Conservation (phyloP, 768 basidiomycete genomes). For the Podaxis sp. region DNA sequence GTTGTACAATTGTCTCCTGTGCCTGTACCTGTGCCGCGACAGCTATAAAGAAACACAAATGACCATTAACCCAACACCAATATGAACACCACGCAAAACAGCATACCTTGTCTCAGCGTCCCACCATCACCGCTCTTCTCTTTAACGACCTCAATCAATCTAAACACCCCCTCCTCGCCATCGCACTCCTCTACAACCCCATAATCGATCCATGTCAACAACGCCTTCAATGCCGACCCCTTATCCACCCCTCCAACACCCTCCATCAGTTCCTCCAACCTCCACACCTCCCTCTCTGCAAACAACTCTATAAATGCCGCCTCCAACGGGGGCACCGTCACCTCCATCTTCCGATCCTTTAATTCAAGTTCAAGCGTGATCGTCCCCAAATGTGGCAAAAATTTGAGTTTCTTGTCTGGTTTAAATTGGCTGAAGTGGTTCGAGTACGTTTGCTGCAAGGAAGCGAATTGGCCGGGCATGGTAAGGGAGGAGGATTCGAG, state of each 20-base stretch:
- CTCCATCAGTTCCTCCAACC: constrained; percentile 62
- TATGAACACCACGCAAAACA: neutral
- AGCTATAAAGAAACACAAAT: constrained; percentile 15
- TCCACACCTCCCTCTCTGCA: constrained; percentile 52
- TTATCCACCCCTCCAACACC: constrained; percentile 67
- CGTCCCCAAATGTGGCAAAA: constrained; percentile 88
- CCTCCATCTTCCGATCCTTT: constrained; percentile 72
- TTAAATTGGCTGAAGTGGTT: constrained; percentile 81
- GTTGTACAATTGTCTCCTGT: constrained; percentile 33
- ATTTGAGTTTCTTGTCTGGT: constrained; percentile 88
- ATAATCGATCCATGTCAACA: constrained; percentile 81
- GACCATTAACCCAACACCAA: neutral
- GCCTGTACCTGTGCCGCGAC: constrained; percentile 8
- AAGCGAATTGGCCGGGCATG: constrained; percentile 27
- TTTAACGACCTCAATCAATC: constrained; percentile 63
- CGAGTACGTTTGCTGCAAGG: constrained; percentile 75
- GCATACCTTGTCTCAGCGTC: neutral
- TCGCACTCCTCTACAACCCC: constrained; percentile 75
- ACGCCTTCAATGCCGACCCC: constrained; percentile 65
- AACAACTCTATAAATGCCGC: constrained; percentile 91
- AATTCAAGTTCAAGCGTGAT: constrained; percentile 80
- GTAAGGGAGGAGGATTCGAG: constrained; percentile 47
- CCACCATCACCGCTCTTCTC: constrained; percentile 32
- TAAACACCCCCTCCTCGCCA: constrained; percentile 59
- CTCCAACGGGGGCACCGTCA: constrained; percentile 83